Conservation (phyloP, 2,329 filamentous ascomycete genomes). For the Pseudogymnoascus sp. region DNA sequence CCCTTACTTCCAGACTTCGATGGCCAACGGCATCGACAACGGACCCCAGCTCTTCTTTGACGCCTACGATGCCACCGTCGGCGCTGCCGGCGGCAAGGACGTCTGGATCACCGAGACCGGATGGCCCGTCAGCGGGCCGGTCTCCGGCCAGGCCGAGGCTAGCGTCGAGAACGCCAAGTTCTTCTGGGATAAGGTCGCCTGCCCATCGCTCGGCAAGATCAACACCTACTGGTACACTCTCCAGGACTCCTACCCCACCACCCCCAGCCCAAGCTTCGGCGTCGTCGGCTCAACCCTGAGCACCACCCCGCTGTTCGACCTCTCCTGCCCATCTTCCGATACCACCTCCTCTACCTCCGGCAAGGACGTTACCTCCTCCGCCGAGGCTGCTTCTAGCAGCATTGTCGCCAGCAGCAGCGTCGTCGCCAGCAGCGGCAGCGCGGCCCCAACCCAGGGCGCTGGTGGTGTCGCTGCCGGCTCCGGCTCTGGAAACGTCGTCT, state of each 20-base stretch:
- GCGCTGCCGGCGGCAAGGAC: conserved; percentile 56
- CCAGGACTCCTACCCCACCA: conserved; percentile 54
- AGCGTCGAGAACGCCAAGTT: conserved; percentile 61
- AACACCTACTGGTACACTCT: conserved; percentile 75
- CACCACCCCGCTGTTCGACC: conserved; percentile 52
- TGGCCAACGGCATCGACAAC: conserved; percentile 57
- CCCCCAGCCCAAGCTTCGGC: conserved; percentile 64
- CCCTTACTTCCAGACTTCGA: conserved; percentile 70
- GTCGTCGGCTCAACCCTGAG: conserved; percentile 50
- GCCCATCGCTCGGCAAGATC: conserved; percentile 56
- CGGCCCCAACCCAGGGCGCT: background rate
- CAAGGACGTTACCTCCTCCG: background rate
- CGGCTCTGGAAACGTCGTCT: background rate
- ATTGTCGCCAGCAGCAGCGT: background rate
- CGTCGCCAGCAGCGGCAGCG: background rate
- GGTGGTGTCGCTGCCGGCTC: background rate
- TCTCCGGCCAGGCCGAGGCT: conserved; percentile 55
- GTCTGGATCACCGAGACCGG: conserved; percentile 88
- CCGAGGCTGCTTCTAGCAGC: background rate
- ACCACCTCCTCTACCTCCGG: background rate
- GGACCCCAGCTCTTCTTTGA: conserved; percentile 61
- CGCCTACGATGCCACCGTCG: conserved; percentile 53
- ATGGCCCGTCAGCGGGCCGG: conserved; percentile 68
- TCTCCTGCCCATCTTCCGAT: conserved; percentile 44
- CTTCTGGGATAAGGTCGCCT: conserved; percentile 78